Conservation (phyloP, 352 stramenopile genomes). For the Pythium scleroteichum region DNA sequence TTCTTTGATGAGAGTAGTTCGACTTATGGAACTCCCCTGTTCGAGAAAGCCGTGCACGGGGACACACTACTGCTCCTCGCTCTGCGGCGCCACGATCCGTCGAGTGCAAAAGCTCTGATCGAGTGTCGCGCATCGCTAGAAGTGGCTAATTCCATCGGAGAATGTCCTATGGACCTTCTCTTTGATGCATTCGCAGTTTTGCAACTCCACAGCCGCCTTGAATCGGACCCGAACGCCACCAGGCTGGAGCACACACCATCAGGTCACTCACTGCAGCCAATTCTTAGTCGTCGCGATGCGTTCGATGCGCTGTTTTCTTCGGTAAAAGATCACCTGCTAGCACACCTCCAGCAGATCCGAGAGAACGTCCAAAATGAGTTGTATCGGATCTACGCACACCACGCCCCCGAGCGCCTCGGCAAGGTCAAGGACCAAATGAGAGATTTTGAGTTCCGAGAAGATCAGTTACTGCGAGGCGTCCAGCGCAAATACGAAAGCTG, state of each 20-base stretch:
- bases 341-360: constrained; percentile 35
- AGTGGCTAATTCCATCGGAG: constrained; percentile 29
- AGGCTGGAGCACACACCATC: background rate
- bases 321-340: constrained; percentile 28
- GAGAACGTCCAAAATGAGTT: constrained; percentile 31
- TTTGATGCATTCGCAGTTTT: constrained; percentile 39
- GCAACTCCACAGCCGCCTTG: constrained; percentile 21
- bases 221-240: background rate
- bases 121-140: constrained; percentile 33
- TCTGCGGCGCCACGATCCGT: constrained; percentile 43
- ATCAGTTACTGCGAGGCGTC: constrained; percentile 37
- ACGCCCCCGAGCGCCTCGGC: constrained; percentile 49
- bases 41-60: constrained; percentile 41
- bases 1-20: constrained; percentile 45
- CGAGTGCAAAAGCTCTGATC: constrained; percentile 38
- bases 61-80: constrained; percentile 59
- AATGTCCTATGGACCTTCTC: constrained; percentile 38
- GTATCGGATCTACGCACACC: constrained; percentile 39
- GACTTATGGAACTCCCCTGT: constrained; percentile 17
- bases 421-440: constrained; percentile 56
- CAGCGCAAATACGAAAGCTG: constrained; percentile 50
- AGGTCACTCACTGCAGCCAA: background rate
- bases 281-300: constrained; percentile 21
- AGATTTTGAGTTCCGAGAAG: constrained; percentile 53
- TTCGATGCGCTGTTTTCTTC: constrained; percentile 41